Evolutionary conservation across 225 moss, liverwort and hornwort species (phyloP), one percentile per base, ranked within the genome.

Genomic region (Sphagnum contortum): DNA sequence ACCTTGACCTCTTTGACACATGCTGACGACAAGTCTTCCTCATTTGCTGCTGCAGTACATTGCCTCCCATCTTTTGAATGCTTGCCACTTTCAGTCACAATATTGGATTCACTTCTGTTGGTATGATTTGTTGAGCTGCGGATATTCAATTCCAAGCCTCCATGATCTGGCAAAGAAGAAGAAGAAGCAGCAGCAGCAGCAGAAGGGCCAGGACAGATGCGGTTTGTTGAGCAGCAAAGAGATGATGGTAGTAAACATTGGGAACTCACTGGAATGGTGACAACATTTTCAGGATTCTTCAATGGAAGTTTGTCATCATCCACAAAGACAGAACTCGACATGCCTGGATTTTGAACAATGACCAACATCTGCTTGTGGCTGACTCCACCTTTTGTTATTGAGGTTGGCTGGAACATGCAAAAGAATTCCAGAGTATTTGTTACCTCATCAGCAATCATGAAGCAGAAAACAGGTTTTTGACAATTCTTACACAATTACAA

Each of bases 291-390:
- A 9, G 73, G 62, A 52, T 74, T 70, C 67, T 14, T 76, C 76
- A 60, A 74, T 63, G 47, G 69, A 60, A 47, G 51, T 29, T 29
- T 45, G 64, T 68, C 48, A 49, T 76, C 62, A 57, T 69, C 66
- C 50, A 69, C 47, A 4, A 69, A 65, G 53, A 62, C 70, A 4
- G 75, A 72, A 66, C 75, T 68, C 3, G 81, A 77, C 77, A 80
- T 72, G 73, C 88, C 88, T 60, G 93, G 93, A 67, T 93, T 93
- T 76, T 90, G 93, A 45, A 93, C 93, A 73, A 93, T 88, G 58
- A 90, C 90, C 60, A 93, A 67, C 84, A 84, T 73, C 55, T 88
- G 83, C 64, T 79, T 77, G 55, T 80, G 74, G 45, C 75, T 63
- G 52, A 45, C 69, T 70, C 74, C 77, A 50, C 66, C 80, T 66